These are phyloP conservation scores for Phytopythium vexans DNA, from an alignment of 352 stramenopile species.

Conservation along the genomic window DNA sequence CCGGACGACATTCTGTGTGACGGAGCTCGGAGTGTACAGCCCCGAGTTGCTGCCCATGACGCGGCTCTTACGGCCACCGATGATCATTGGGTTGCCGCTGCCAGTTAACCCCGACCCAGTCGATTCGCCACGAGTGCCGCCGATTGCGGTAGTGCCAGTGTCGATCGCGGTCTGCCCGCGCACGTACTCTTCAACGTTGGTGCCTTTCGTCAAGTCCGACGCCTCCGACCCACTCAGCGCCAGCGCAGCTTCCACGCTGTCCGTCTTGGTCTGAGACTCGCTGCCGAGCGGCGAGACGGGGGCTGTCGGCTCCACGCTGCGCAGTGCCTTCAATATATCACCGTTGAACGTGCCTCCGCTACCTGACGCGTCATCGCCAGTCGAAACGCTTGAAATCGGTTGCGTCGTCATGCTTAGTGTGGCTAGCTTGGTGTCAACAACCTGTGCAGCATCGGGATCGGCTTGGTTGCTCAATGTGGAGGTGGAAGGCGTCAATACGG, in stretches of 20 bases:
- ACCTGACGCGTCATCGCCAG: no score
- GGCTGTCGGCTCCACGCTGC: no score
- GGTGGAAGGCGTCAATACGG: no score
- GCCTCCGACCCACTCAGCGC: conserved; percentile 3
- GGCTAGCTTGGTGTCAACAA: no score
- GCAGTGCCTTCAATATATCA: no score
- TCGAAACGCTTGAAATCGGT: no score
- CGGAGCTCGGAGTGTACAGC: conserved; percentile 27
- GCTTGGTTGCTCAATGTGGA: no score
- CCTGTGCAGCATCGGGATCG: no score
- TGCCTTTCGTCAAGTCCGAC: conserved; percentile 8
- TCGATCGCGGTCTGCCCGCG: conserved; percentile 18
- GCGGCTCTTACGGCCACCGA: conserved; percentile 35
- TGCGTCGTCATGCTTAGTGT: no score
- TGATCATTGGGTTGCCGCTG: conserved; percentile 19
- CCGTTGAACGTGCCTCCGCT: no score
- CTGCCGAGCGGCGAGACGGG: no score
- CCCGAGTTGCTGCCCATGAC: conserved; percentile 22
- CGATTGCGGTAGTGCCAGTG: background rate
- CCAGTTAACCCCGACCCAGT: background rate
- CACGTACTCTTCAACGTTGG: conserved; percentile 19
- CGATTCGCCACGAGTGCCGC: no score
- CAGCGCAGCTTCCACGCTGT: background rate
- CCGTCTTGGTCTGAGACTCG: background rate
- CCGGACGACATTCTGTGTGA: conserved; percentile 40